A percentile compares a stretch with the other conserved stretches of the same genome.
phyloP scores from a whole-genome alignment of 2,329 filamentous ascomycete species.

The Dothistroma pini region DNA sequence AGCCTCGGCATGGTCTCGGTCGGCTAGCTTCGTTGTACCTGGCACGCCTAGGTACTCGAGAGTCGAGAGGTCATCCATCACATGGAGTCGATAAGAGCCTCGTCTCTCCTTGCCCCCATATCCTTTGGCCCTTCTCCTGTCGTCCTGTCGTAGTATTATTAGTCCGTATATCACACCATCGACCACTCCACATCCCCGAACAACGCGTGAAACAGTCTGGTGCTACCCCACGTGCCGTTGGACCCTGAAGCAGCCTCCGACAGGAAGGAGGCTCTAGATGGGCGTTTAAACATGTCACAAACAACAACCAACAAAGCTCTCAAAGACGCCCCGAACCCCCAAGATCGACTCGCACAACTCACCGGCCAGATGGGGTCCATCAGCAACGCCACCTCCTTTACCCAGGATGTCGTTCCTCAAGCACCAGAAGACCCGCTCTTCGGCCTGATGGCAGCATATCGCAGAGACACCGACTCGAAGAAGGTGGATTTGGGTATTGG shows the following conservation, averaged over 20 bases:
- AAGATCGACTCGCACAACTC: conserved; percentile 28
- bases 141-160: not conserved
- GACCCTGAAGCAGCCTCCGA: not conserved
- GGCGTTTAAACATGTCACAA: conserved; percentile 9
- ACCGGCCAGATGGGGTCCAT: conserved; percentile 25
- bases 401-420: conserved; percentile 27
- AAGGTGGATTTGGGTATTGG: conserved; percentile 96
- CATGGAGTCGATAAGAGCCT: not conserved
- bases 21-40: not conserved
- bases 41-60: not conserved
- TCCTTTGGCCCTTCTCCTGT: not conserved
- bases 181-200: not conserved
- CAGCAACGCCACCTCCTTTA: conserved; percentile 25
- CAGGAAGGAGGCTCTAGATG: not conserved
- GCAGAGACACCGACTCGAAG: conserved; percentile 67
- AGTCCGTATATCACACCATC: not conserved
- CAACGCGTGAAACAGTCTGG: too few species aligned
- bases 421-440: conserved; percentile 95
- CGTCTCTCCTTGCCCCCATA: not conserved
- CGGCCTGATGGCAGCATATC: conserved; percentile 83
- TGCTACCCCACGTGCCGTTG: not conserved
- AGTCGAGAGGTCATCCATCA: not conserved
- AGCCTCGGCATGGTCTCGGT: not conserved
- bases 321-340: conserved; percentile 36
- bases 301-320: conserved; percentile 5